These are phyloP conservation scores for Suillus brevipes DNA, from an alignment of 768 basidiomycete genomes.

Conservation along the genomic window DNA sequence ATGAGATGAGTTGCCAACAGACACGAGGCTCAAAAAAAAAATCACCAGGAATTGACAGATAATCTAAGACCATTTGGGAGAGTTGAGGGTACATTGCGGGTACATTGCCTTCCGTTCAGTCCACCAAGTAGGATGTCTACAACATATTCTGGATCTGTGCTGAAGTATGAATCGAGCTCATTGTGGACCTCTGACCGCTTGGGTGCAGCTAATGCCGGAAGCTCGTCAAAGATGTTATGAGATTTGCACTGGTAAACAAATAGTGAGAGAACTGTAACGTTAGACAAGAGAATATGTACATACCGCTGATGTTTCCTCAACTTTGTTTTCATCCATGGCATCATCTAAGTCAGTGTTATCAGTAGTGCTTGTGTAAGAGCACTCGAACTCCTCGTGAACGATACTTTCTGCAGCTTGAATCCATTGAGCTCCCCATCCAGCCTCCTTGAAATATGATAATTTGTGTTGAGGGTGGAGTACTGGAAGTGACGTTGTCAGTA, in stretches of 20 bases:
- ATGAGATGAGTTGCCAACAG: conserved; percentile 15
- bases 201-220: not conserved
- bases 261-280: not conserved
- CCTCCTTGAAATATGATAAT: conserved; percentile 28
- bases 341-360: not conserved
- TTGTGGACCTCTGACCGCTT: conserved; percentile 16
- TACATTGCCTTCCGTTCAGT: conserved; percentile 18
- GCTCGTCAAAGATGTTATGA: not conserved
- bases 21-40: conserved; percentile 15
- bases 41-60: conserved; percentile 33
- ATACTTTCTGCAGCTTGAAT: conserved; percentile 25
- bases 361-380: conserved; percentile 1
- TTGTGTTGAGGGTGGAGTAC: conserved; percentile 33
- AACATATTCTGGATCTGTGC: conserved; percentile 23
- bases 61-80: conserved; percentile 36
- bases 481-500: conserved; percentile 8
- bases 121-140: conserved; percentile 36
- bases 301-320: conserved; percentile 4
- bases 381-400: conserved; percentile 20
- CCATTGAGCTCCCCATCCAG: conserved; percentile 28
- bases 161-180: conserved; percentile 34
- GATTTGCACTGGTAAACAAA: not conserved
- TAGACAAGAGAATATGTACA: conserved; percentile 2
- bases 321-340: not conserved
- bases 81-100: conserved; percentile 33